Base-by-base conservation (phyloP, 2,329 filamentous ascomycete species). In the Botrytis deweyae region DNA sequence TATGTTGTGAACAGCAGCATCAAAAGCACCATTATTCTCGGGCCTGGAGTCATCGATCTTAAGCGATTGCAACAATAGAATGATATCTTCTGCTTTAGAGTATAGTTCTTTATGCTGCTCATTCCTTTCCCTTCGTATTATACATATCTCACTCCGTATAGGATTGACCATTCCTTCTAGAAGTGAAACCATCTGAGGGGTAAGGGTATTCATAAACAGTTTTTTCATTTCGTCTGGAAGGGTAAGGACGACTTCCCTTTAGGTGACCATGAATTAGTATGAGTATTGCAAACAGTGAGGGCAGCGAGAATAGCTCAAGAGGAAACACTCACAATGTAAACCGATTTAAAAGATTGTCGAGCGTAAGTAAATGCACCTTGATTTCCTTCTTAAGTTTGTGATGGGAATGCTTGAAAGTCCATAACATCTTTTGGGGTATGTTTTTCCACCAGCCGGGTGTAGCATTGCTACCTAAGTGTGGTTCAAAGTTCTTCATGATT, bases 221-320 rank as follows among this genome's bases (percentile, higher is more conserved):
- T 29, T 10, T 42, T 20, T 29, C 3, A 58, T 1, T 58, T 38
- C n/a, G 9, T 40, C 36, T 5, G 38, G 66, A 18, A 69, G 29
- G 20, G 2, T 12, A 12, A 40, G 18, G 25, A 63, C 25, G 14
- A 29, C 9, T 22, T 69, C 52, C 5, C 16, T 20, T n/a, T 7
- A 55, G 25, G 25, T 55, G 1, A 16, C 1, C 25, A 55, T 58
- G 65, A 68, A 55, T 38, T 44, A 55, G 49, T 18, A 44, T 52
- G 49, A n/a, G 49, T 52, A 0, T 52, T 16, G 0, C 12, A 6
- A n/a, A 52, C 1, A n/a, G 25, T 52, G 25, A 7, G 0, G 22
- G 25, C 22, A 1, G 2, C 20, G 25, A 7, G 0, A 4, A 52
- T 9, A 1, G 2, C 20, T 9, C 1, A 3, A 25, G 20, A 22